A percentile compares a stretch with the other conserved stretches of the same genome.
Conservation (phyloP, 441 rosid species). For the Arabidopsis hybrid region DNA sequence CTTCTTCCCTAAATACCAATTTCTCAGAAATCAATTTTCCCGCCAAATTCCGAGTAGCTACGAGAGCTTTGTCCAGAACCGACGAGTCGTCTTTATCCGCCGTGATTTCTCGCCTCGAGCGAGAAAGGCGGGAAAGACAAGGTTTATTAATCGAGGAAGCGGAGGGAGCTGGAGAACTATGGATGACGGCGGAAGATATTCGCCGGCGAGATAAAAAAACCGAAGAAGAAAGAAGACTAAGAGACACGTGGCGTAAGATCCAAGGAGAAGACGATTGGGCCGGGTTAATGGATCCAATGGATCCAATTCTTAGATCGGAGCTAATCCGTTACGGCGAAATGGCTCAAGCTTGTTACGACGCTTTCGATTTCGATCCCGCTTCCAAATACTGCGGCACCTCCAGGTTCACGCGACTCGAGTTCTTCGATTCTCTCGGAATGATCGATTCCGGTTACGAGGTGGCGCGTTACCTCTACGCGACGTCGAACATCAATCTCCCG, state of each 20-base stretch:
- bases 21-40: slow-evolving; percentile 27
- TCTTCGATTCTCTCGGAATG: slow-evolving; percentile 55
- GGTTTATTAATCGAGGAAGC: neutral
- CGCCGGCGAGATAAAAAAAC: slow-evolving; percentile 36
- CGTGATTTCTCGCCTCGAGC: slow-evolving; percentile 47
- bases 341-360: slow-evolving; percentile 79
- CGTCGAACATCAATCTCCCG: slow-evolving; percentile 69
- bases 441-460: slow-evolving; percentile 53
- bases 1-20: neutral
- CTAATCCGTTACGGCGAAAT: slow-evolving; percentile 76
- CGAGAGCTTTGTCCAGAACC: slow-evolving; percentile 47
- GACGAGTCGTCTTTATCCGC: slow-evolving; percentile 50
- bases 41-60: slow-evolving; percentile 13
- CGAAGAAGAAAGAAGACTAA: slow-evolving; percentile 45
- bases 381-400: slow-evolving; percentile 72
- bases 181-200: slow-evolving; percentile 43
- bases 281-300: slow-evolving; percentile 68
- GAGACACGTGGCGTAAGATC: slow-evolving; percentile 58
- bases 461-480: slow-evolving; percentile 65
- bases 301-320: slow-evolving; percentile 61
- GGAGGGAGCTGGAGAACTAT: slow-evolving; percentile 33
- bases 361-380: slow-evolving; percentile 68
- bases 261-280: slow-evolving; percentile 69
- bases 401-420: slow-evolving; percentile 50
- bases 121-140: slow-evolving; percentile 38